Evolutionary conservation across 2,329 filamentous ascomycete species (phyloP), one percentile per base, ranked within the genome.

Genomic region (Acrocalymma vagum): DNA sequence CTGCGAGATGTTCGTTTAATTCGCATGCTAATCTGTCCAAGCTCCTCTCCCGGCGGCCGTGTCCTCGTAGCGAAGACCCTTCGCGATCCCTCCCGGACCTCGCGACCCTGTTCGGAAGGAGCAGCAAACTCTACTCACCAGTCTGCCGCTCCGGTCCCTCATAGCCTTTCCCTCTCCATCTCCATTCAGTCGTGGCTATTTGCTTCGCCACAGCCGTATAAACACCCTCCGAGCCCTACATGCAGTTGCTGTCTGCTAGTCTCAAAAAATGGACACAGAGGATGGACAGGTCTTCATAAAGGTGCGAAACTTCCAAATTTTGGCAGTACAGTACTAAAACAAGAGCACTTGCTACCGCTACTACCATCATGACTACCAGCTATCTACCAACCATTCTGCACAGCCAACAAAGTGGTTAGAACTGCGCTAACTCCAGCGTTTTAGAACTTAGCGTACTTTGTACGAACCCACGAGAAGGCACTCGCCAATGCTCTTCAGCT

Each of bases 401-500:
- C 17, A 24, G 34, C 38, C 31, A 33, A 23, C 20, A 39, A 30
- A 32, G 18, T 30, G 26, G 33, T 33, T 28, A 27, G 16, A 34
- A 29, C 29, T 24, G 39, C 25, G 49, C 70, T 75, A 48, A 73
- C 60, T n/a, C n/a, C n/a, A 48, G 45, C 24, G 29, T 30, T 42
- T 20, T 70, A 96, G 93, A 94, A 95, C 80, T 82, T 99, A 69
- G 92, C 93, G 67, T 87, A 87, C 74, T 97, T 96, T 74, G 91
- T 99, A 73, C 90, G 92, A 51, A 96, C 91, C 40, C 91, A 99
- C 77, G 94, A 99, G 74, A 95, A 95, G 75, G 93, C 92, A 24
- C 83, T 99, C 51, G 94, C 94, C 67, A 97, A 97, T 76, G 93
- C 93, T 60, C 78, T 96, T 50, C 93, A 96, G 71, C 80, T 95